Conservation (phyloP, 805 yeast species). For the Yarrowia sp. region DNA sequence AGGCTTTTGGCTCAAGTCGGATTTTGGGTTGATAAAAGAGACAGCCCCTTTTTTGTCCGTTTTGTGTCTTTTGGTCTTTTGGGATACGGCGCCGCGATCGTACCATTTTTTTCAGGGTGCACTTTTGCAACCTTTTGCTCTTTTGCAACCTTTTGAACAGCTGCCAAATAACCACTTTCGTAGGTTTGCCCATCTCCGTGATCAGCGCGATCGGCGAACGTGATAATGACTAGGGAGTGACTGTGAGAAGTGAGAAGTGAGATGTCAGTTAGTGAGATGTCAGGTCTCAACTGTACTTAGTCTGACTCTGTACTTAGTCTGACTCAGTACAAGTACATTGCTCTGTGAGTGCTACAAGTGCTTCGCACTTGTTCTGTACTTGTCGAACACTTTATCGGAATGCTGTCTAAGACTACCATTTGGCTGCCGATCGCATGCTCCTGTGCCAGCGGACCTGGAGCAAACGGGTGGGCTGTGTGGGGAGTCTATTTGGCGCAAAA, state of each 20-base stretch:
- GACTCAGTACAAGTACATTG: too few species aligned
- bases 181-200: conserved; percentile 23
- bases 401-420: too few species aligned
- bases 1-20: background rate
- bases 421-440: background rate
- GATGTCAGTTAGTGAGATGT: too few species aligned
- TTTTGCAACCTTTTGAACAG: too few species aligned
- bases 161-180: conserved; percentile 17
- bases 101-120: conserved; percentile 27
- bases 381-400: too few species aligned
- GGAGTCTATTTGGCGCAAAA: conserved; percentile 1
- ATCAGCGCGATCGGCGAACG: conserved; percentile 20
- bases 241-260: background rate
- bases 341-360: too few species aligned
- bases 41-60: conserved; percentile 5
- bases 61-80: background rate
- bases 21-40: conserved; percentile 1
- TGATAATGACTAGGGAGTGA: background rate
- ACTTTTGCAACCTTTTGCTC: too few species aligned
- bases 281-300: too few species aligned
- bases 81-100: conserved; percentile 25
- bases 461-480: conserved; percentile 26
- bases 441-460: background rate
- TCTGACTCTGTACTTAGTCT: too few species aligned
- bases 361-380: too few species aligned